A percentile compares a stretch with the other conserved stretches of the same genome.
Evolutionary conservation across 2,329 filamentous ascomycete genomes (phyloP).

Genomic region (Aspergillus sojae): DNA sequence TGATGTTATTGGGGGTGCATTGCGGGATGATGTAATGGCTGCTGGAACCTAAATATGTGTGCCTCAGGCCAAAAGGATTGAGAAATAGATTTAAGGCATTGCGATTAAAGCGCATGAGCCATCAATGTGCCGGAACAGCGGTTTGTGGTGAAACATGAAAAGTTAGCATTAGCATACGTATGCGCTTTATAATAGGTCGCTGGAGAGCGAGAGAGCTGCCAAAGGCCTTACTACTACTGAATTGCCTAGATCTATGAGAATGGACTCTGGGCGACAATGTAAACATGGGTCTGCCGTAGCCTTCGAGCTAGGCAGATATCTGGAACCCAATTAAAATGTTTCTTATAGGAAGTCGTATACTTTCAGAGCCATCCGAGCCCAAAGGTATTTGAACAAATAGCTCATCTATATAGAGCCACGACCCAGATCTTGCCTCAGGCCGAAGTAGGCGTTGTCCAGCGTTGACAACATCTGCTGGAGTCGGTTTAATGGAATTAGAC

Average conservation of each 20-base stretch:
- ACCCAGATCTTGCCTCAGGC: neutral
- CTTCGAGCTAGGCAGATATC: neutral
- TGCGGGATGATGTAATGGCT: neutral
- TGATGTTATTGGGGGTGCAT: neutral
- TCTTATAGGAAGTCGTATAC: neutral
- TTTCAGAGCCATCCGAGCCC: neutral
- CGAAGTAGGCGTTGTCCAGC: neutral
- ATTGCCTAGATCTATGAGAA: neutral
- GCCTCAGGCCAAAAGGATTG: neutral
- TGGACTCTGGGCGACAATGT: neutral
- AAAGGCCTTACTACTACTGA: neutral
- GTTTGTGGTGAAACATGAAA: neutral
- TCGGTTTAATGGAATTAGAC: neutral
- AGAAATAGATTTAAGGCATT: neutral
- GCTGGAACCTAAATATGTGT: neutral
- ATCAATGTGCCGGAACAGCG: neutral
- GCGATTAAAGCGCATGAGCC: too few species aligned
- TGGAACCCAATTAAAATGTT: neutral
- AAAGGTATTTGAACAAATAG: neutral
- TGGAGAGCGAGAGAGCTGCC: neutral
- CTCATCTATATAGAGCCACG: neutral
- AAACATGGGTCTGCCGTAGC: neutral
- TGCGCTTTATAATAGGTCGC: neutral
- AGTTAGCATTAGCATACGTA: neutral
- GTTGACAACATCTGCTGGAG: neutral